These are phyloP conservation scores for Vitis riparia DNA, from an alignment of 164 flowering plant genomes.

Conservation along the genomic window DNA sequence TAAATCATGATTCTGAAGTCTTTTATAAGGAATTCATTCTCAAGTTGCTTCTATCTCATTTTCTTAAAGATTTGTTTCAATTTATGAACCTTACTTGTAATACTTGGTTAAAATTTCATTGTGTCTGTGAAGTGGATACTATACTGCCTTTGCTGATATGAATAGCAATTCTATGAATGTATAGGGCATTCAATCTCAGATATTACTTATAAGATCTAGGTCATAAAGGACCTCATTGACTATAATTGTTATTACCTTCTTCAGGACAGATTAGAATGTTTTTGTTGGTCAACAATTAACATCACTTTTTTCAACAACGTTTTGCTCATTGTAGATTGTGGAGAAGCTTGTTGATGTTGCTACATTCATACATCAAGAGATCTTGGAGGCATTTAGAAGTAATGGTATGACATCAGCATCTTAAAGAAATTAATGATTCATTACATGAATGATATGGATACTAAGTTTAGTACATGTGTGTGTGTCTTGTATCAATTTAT, in stretches of 20 bases:
- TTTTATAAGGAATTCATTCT: neutral
- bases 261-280: neutral
- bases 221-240: neutral
- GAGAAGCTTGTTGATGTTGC: conserved; percentile 80
- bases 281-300: conserved; percentile 3
- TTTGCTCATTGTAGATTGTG: conserved; percentile 53
- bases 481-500: neutral
- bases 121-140: neutral
- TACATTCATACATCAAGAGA: conserved; percentile 60
- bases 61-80: neutral
- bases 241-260: neutral
- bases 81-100: neutral
- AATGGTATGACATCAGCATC: conserved; percentile 30
- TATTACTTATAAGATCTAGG: neutral
- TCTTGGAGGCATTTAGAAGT: conserved; percentile 52
- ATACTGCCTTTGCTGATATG: neutral
- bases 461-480: neutral
- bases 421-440: neutral
- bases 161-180: neutral
- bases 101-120: neutral
- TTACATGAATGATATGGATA: neutral
- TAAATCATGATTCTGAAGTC: neutral
- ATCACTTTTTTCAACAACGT: neutral
- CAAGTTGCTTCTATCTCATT: neutral
- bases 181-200: neutral